Evolutionary conservation across 1,284 basidiomycete species (phyloP).

Genomic region (Papiliotrema terrestris): DNA sequence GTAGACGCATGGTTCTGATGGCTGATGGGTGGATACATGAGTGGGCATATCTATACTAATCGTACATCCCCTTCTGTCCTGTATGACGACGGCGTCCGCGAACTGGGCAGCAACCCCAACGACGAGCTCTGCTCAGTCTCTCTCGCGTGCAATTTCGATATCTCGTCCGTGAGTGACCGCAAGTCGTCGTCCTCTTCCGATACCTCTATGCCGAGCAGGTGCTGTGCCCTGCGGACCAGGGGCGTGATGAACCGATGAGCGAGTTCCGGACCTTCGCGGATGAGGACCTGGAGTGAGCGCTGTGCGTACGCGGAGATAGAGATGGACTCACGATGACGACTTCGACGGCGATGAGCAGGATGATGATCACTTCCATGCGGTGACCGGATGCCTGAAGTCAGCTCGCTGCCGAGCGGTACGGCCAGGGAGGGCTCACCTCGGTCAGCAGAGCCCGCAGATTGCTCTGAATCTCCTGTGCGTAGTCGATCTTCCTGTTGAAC

Average conservation of each 20-base stretch:
- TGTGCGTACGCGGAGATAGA: not conserved
- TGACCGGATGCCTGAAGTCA: slow-evolving; percentile 67
- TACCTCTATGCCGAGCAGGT: slow-evolving; percentile 1
- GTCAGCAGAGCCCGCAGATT: slow-evolving; percentile 68
- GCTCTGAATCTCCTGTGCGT: slow-evolving; percentile 71
- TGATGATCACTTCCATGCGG: slow-evolving; percentile 88
- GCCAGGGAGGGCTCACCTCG: slow-evolving; percentile 55
- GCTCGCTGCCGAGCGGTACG: not conserved
- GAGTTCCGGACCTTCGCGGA: slow-evolving; percentile 23
- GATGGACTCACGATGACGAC: slow-evolving; percentile 69
- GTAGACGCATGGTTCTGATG: no score
- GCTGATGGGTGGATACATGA: no score
- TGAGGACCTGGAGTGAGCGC: slow-evolving; percentile 13
- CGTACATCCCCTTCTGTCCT: not conserved
- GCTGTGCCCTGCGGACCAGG: slow-evolving; percentile 1
- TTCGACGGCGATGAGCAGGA: slow-evolving; percentile 82
- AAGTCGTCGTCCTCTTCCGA: not conserved
- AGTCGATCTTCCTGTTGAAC: slow-evolving; percentile 88
- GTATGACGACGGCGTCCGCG: not conserved
- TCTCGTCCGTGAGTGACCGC: not conserved
- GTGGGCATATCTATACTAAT: not conserved
- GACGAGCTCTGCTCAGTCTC: not conserved
- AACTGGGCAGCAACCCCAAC: not conserved
- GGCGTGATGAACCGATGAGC: slow-evolving; percentile 13
- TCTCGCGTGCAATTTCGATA: not conserved